Evolutionary conservation across 495 filamentous ascomycete species (phyloP).

Genomic region (Podospora anserina): DNA sequence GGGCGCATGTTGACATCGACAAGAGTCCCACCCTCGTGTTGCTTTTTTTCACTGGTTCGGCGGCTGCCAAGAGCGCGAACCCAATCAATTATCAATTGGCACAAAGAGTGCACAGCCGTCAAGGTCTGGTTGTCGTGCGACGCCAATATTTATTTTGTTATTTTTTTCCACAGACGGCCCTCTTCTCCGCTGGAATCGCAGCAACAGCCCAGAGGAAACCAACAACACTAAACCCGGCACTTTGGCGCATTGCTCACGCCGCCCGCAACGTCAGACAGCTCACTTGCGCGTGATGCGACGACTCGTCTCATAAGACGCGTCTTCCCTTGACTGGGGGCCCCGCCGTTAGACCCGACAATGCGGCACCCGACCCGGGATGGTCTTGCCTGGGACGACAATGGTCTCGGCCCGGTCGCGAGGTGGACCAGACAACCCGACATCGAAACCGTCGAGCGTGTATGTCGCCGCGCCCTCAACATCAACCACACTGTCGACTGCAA

Average conservation of each 20-base stretch:
- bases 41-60: slow-evolving; percentile 6
- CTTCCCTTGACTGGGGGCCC: slow-evolving; percentile 2
- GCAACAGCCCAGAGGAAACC: neutral
- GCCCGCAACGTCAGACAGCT: neutral
- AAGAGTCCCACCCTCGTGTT: neutral
- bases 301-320: slow-evolving; percentile 5
- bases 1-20: neutral
- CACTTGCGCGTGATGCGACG: neutral
- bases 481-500: slow-evolving; percentile 11
- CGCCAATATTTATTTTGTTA: neutral
- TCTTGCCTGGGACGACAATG: slow-evolving; percentile 28
- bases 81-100: slow-evolving; percentile 9
- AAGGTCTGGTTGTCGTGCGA: neutral
- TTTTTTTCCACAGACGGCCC: neutral
- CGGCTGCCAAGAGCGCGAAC: neutral
- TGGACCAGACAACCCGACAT: slow-evolving; percentile 35
- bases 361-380: slow-evolving; percentile 29
- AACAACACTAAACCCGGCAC: neutral
- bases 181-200: neutral
- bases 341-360: slow-evolving; percentile 10
- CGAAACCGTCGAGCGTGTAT: slow-evolving; percentile 27
- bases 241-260: neutral
- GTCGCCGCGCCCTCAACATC: slow-evolving; percentile 27
- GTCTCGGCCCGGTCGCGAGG: slow-evolving; percentile 26
- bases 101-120: neutral